phyloP scores from a whole-genome alignment of 2,329 filamentous ascomycete species.

The Akanthomyces dipterigenus region DNA sequence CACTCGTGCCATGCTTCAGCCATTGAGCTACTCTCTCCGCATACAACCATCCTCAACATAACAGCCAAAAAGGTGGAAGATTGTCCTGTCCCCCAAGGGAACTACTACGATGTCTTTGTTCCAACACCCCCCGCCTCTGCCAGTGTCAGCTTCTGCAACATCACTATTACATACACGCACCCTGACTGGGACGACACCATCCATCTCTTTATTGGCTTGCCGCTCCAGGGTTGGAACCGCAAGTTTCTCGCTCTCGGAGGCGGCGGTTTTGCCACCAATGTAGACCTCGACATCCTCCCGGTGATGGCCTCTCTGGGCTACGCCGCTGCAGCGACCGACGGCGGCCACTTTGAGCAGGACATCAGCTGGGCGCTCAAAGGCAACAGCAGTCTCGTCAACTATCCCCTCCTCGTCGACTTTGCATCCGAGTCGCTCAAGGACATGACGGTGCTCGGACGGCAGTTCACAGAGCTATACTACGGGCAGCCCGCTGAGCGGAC shows the following conservation, averaged over 20 bases:
- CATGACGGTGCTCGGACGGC: constrained; percentile 34
- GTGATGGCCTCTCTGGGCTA: not conserved
- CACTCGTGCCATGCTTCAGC: not conserved
- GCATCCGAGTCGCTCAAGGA: constrained; percentile 22
- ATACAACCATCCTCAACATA: not conserved
- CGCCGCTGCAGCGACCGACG: not conserved
- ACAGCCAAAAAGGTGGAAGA: not conserved
- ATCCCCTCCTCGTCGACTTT: constrained; percentile 21
- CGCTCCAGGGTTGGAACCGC: not conserved
- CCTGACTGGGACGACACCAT: not conserved
- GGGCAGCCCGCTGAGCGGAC: constrained; percentile 28
- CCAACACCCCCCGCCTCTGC: not conserved
- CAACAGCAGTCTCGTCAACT: constrained; percentile 18
- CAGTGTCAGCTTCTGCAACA: constrained; percentile 3
- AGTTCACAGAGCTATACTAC: constrained; percentile 35
- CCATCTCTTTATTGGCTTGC: not conserved
- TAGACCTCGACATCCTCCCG: not conserved
- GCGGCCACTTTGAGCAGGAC: not conserved
- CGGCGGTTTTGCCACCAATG: not conserved
- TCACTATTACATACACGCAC: constrained; percentile 1
- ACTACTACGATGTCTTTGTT: not conserved
- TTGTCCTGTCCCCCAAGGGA: not conserved
- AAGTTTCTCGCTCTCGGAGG: not conserved
- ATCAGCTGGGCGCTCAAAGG: constrained; percentile 16
- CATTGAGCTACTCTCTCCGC: not conserved